Conservation (phyloP, 2,329 filamentous ascomycete species). For the Mycogone perniciosa region DNA sequence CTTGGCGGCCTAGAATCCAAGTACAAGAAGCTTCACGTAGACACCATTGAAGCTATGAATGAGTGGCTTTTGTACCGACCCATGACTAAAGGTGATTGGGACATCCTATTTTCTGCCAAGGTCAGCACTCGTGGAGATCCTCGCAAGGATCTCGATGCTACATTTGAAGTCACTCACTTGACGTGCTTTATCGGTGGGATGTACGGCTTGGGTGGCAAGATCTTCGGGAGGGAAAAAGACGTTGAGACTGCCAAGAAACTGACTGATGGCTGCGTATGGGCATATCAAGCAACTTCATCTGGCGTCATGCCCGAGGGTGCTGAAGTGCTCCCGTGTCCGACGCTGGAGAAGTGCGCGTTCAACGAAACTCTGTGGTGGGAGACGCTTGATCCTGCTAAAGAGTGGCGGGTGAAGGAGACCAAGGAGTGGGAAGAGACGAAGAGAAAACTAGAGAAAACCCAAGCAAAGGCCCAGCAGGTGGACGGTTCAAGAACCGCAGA, state of each 20-base stretch:
- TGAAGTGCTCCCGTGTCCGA: conserved; percentile 40
- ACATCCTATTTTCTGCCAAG: conserved; percentile 70
- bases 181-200: conserved; percentile 67
- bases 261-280: conserved; percentile 65
- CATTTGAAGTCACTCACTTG: conserved; percentile 58
- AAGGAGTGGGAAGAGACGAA: conserved; percentile 40
- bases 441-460: conserved; percentile 21
- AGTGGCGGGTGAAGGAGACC: conserved; percentile 38
- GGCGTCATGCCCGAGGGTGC: conserved; percentile 61
- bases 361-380: conserved; percentile 43
- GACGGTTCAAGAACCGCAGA: not conserved
- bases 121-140: conserved; percentile 41
- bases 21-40: conserved; percentile 67
- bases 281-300: conserved; percentile 52
- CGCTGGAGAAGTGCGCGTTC: conserved; percentile 44
- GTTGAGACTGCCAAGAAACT: conserved; percentile 57
- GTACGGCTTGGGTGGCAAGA: conserved; percentile 59
- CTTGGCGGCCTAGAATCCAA: conserved; percentile 68
- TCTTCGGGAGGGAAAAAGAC: conserved; percentile 53
- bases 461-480: conserved; percentile 4
- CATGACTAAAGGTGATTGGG: conserved; percentile 59
- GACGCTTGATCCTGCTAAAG: conserved; percentile 40
- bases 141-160: conserved; percentile 32
- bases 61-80: conserved; percentile 72
- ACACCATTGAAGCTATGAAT: conserved; percentile 60